Conservation (phyloP, 2,329 filamentous ascomycete species). For the Xylariaceae sp. region DNA sequence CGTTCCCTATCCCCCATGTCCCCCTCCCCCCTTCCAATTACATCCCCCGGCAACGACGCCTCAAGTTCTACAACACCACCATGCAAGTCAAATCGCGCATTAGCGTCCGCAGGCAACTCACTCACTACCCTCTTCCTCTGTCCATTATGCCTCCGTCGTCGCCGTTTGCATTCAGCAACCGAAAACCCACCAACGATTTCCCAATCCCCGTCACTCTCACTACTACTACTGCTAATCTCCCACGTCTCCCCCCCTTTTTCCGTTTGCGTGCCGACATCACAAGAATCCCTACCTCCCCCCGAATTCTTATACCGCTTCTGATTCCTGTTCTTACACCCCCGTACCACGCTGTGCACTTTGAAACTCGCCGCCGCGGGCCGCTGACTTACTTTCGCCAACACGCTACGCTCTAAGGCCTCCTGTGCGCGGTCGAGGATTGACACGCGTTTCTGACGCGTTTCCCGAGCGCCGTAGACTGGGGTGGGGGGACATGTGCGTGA, state of each 20-base stretch:
- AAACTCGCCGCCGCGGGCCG: constrained; percentile 16
- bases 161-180: background rate
- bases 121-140: too few species aligned
- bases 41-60: background rate
- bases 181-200: background rate
- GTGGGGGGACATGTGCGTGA: constrained; percentile 6
- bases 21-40: background rate
- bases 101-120: too few species aligned
- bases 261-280: background rate
- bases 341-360: constrained; percentile 15
- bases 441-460: constrained; percentile 5
- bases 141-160: too few species aligned
- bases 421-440: constrained; percentile 20
- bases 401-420: background rate
- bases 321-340: background rate
- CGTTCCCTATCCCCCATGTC: background rate
- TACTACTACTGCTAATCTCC: constrained; percentile 7
- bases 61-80: background rate
- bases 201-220: constrained; percentile 7
- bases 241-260: background rate
- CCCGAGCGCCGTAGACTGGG: constrained; percentile 16
- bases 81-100: background rate
- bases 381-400: constrained; percentile 14
- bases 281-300: background rate
- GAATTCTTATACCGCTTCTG: background rate